Evolutionary conservation across 2,329 filamentous ascomycete species (phyloP), one percentile per base, ranked within the genome.

Genomic region (Calonectria ilicicola): DNA sequence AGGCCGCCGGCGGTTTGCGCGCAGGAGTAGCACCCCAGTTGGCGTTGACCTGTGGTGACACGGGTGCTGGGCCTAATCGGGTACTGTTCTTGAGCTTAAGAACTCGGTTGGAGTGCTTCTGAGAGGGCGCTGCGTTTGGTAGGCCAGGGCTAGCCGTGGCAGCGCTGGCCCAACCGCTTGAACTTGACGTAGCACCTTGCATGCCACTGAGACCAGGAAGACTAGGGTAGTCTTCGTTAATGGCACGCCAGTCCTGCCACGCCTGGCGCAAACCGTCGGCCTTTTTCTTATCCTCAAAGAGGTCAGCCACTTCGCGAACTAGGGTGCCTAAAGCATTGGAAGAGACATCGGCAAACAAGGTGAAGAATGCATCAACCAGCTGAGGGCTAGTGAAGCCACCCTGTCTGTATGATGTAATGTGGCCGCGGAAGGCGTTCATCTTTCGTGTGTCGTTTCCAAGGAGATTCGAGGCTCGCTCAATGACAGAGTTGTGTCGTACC

Each of bases 231-330:
- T 98, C 96, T 83, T 98, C 96, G 77, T 98, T 97, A 84, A 98
- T 97, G 44, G 95, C 95, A 58, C 95, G 94, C 95, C 96, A 98
- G 84, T 98, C 94, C 78, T 95, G 95, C 95, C 96, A 98, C 1
- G 96, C 95, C 79, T 93, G 93, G 29, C 95, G 90, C 3, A 99
- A 86, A 0, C 87, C 88, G 65, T 93, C 92, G 1, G 91, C 91
- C 81, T 98, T 98, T 21, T 83, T 82, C 63, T 93, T 89, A 77
- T 97, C 93, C 78, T 99, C 96, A 78, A 97, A 98, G 14, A 99
- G 91, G 65, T 98, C 96, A 6, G 96, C 94, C 3, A 98, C 90
- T 81, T 99, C 97, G 73, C 96, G 94, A 74, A 98, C 90, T 1
- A 99, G 89, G 29, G 96, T 98, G 17, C 96, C 96, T 0, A 99